These are phyloP conservation scores for Xylariaceae sp. DNA, from an alignment of 2,329 filamentous ascomycete genomes.

Conservation along the genomic window DNA sequence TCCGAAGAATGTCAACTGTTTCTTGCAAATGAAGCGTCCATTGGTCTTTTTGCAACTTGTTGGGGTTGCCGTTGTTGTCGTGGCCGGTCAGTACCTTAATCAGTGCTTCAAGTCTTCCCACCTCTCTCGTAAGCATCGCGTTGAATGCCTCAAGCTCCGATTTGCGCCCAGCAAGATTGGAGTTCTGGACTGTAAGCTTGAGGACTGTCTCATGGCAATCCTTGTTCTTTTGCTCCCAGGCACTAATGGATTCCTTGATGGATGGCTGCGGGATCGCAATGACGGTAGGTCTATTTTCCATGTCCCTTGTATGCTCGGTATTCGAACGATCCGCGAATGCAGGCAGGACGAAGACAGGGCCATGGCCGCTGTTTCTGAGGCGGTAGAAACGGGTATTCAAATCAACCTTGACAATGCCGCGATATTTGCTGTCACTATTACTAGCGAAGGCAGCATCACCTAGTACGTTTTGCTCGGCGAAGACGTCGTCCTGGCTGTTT, in stretches of 20 bases:
- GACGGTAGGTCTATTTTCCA: slow-evolving; percentile 44
- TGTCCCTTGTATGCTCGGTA: slow-evolving; percentile 41
- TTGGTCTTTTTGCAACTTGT: slow-evolving; percentile 1
- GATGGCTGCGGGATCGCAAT: slow-evolving; percentile 27
- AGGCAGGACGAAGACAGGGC: slow-evolving; percentile 54
- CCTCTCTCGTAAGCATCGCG: slow-evolving; percentile 12
- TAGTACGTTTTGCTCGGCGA: slow-evolving; percentile 37
- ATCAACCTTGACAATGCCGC: slow-evolving; percentile 49
- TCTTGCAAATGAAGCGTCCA: slow-evolving; percentile 8
- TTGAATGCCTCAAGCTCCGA: slow-evolving; percentile 10
- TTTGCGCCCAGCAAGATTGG: slow-evolving; percentile 8
- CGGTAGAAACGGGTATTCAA: slow-evolving; percentile 53
- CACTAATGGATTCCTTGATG: slow-evolving; percentile 13
- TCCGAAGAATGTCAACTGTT: neutral
- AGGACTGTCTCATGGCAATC: slow-evolving; percentile 12
- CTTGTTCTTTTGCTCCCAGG: slow-evolving; percentile 24
- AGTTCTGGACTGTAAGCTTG: slow-evolving; percentile 11
- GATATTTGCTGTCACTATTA: slow-evolving; percentile 32
- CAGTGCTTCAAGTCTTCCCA: slow-evolving; percentile 15
- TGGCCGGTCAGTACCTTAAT: slow-evolving; percentile 11
- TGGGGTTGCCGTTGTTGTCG: slow-evolving; percentile 8
- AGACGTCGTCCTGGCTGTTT: slow-evolving; percentile 35
- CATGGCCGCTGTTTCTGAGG: slow-evolving; percentile 41
- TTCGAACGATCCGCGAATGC: slow-evolving; percentile 47
- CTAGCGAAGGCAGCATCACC: slow-evolving; percentile 39